Percentiles rank a stretch among this genome's conserved stretches.
These are phyloP conservation scores for Eucalyptus viminalis DNA, from an alignment of 345 rosid genomes.

Conservation along the genomic window DNA sequence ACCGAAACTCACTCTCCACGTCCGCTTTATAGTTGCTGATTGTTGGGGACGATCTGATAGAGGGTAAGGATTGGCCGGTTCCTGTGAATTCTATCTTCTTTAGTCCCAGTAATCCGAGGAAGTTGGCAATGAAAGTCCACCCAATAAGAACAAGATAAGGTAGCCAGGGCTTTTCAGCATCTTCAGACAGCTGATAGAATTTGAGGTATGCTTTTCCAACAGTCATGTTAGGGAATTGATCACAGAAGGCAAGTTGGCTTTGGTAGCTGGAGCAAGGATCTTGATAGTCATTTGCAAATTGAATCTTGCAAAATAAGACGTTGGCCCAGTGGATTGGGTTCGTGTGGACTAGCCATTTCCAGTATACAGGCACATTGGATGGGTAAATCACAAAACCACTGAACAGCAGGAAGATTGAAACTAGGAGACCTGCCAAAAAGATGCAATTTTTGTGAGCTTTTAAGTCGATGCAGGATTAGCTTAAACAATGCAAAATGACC, in stretches of 20 bases:
- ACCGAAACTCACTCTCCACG: not conserved
- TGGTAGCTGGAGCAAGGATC: conserved; percentile 6
- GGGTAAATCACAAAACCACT: conserved; percentile 18
- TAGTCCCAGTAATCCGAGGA: conserved; percentile 7
- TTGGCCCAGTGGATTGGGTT: conserved; percentile 22
- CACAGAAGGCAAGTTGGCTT: conserved; percentile 12
- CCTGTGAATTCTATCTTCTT: conserved; percentile 8
- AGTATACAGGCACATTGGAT: conserved; percentile 8
- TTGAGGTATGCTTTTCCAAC: conserved; percentile 13
- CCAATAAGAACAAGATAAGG: conserved; percentile 7
- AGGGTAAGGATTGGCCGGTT: conserved; percentile 7
- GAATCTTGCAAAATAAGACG: conserved; percentile 10
- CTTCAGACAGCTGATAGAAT: conserved; percentile 7
- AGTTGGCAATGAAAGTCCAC: conserved; percentile 6
- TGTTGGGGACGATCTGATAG: not conserved
- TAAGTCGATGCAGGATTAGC: not conserved
- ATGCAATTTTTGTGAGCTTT: not conserved
- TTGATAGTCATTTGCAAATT: not conserved
- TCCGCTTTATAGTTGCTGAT: not conserved
- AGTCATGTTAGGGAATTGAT: conserved; percentile 14
- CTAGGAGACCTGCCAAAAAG: conserved; percentile 6
- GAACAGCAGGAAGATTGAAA: conserved; percentile 18
- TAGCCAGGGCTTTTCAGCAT: conserved; percentile 6
- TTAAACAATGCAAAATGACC: not conserved
- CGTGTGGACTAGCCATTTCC: conserved; percentile 13